A percentile compares a stretch with the other conserved stretches of the same genome.
Evolutionary conservation across 1,284 basidiomycete genomes (phyloP).

Genomic region (Sporisorium graminicola): DNA sequence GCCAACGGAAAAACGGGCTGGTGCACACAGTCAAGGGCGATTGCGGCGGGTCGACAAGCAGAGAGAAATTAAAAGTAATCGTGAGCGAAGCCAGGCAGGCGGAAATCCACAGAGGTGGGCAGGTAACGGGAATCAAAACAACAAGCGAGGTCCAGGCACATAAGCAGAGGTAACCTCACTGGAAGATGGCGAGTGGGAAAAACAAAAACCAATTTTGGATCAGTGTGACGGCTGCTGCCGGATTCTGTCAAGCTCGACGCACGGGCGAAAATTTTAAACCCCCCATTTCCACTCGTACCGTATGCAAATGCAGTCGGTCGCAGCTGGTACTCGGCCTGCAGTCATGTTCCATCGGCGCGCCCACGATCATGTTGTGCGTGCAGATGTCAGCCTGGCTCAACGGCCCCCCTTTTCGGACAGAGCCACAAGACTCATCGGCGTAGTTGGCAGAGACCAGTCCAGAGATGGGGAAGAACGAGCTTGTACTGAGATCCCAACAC

Average conservation of each 20-base stretch:
- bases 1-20: not conserved
- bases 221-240: not conserved
- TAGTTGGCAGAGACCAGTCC: not conserved
- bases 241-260: not conserved
- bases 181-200: not conserved
- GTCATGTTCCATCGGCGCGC: not conserved
- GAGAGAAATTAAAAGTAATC: not conserved
- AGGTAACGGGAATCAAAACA: constrained; percentile 9
- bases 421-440: too few relatives aligned
- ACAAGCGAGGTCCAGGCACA: constrained; percentile 11
- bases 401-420: too few relatives aligned
- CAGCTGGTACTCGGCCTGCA: not conserved
- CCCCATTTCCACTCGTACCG: not conserved
- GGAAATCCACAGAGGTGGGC: not conserved
- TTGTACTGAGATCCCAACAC: too few relatives aligned
- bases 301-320: not conserved
- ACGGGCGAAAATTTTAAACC: not conserved
- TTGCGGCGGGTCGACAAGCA: constrained; percentile 9
- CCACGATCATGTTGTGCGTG: too few relatives aligned
- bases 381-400: too few relatives aligned
- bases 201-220: constrained; percentile 8
- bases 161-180: not conserved
- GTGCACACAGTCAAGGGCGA: constrained; percentile 5
- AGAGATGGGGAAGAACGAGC: not conserved
- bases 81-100: not conserved